These are phyloP conservation scores for Cryptococcus sp. DNA, from an alignment of 1,284 basidiomycete genomes.

Conservation along the genomic window DNA sequence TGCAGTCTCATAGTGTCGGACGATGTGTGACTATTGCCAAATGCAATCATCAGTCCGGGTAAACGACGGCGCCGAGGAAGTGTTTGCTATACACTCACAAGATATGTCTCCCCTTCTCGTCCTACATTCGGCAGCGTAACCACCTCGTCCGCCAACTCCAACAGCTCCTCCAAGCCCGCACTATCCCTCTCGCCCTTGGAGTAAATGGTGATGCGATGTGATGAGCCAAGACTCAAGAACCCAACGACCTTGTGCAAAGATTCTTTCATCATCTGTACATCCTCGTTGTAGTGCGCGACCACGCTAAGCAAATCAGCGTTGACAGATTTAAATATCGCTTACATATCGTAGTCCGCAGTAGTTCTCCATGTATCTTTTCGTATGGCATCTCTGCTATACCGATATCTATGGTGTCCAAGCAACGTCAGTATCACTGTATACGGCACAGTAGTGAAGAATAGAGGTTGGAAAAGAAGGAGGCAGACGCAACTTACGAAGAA, in stretches of 20 bases:
- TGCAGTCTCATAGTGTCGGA: conserved; percentile 27
- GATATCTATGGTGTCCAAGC: too few species aligned
- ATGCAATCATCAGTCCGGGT: background rate
- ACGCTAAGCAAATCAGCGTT: conserved; percentile 18
- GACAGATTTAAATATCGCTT: too few species aligned
- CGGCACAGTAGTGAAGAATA: too few species aligned
- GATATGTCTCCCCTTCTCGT: conserved; percentile 47
- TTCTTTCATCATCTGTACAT: conserved; percentile 20
- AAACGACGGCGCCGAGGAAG: background rate
- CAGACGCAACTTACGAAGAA: too few species aligned
- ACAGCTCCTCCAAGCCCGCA: conserved; percentile 18
- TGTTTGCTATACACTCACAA: conserved; percentile 30
- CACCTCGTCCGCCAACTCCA: conserved; percentile 39
- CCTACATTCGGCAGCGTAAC: conserved; percentile 39
- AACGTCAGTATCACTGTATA: too few species aligned
- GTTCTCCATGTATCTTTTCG: too few species aligned
- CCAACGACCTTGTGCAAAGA: conserved; percentile 22
- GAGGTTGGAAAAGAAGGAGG: too few species aligned
- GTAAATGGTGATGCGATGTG: conserved; percentile 37
- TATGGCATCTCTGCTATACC: too few species aligned
- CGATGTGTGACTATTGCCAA: conserved; percentile 32
- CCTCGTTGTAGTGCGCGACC: conserved; percentile 39
- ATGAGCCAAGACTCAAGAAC: conserved; percentile 1
- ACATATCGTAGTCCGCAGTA: too few species aligned
- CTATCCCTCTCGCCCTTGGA: conserved; percentile 26